Evolutionary conservation across 441 rosid species (phyloP).

Genomic region (Sinapis alba): DNA sequence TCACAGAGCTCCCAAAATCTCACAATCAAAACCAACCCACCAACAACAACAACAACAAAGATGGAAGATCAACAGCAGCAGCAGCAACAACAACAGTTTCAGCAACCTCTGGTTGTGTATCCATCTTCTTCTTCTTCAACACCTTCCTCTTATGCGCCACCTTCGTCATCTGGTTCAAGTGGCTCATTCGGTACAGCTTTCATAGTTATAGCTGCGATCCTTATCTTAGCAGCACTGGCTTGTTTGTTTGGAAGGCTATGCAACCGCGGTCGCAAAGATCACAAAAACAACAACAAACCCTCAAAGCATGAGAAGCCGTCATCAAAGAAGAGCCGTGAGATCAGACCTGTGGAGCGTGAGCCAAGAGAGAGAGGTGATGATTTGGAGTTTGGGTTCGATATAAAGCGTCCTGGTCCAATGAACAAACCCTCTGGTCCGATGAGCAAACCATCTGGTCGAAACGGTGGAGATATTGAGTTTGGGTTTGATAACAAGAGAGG

Average conservation of each 20-base stretch:
- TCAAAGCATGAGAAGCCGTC: conserved; percentile 37
- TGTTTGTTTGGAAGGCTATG: conserved; percentile 61
- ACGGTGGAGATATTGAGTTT: conserved; percentile 51
- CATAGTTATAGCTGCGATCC: conserved; percentile 50
- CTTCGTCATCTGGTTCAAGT: conserved; percentile 45
- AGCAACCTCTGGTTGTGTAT: conserved; percentile 53
- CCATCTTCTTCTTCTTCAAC: conserved; percentile 53
- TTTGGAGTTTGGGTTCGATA: conserved; percentile 48
- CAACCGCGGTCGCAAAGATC: conserved; percentile 39
- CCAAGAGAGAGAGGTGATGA: conserved; percentile 38
- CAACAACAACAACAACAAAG: neutral
- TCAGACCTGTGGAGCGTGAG: conserved; percentile 31
- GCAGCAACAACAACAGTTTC: conserved; percentile 31
- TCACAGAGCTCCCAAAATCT: conserved; percentile 12
- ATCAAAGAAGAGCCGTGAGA: conserved; percentile 35
- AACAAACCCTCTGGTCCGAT: conserved; percentile 27
- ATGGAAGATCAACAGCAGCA: conserved; percentile 46
- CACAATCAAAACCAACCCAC: neutral
- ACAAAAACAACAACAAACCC: conserved; percentile 27
- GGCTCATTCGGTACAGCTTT: conserved; percentile 64
- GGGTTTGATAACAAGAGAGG: conserved; percentile 38
- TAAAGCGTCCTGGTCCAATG: conserved; percentile 31
- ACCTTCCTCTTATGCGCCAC: conserved; percentile 25
- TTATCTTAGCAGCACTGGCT: conserved; percentile 51
- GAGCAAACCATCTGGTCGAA: conserved; percentile 30